phyloP scores from a whole-genome alignment of 1,139 yeast genomes.

The Saccharomyces pastorianus region DNA sequence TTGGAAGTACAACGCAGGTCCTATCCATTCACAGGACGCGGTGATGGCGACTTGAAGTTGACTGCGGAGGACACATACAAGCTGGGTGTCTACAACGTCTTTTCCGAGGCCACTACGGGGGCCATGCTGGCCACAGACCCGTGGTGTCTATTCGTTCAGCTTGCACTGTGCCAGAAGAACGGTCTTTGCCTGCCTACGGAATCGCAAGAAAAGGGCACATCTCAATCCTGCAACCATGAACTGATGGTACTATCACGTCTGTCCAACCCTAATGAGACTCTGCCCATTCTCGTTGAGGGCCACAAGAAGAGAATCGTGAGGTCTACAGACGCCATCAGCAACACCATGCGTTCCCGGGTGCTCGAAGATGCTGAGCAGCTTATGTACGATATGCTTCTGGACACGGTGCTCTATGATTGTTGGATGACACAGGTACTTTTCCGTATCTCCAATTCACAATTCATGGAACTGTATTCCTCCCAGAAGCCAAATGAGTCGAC shows the following conservation, averaged over 20 bases:
- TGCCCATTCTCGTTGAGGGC: conserved; percentile 13
- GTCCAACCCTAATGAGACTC: conserved; percentile 7
- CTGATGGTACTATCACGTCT: conserved; percentile 9
- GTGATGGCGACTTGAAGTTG: neutral
- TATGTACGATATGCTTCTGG: conserved; percentile 9
- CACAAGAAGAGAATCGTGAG: conserved; percentile 9
- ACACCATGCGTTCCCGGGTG: conserved; percentile 8
- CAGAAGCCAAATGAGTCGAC: neutral
- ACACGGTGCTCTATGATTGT: conserved; percentile 13
- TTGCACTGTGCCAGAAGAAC: conserved; percentile 14
- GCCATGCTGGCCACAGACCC: conserved; percentile 14
- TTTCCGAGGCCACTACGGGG: conserved; percentile 4
- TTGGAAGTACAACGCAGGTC: neutral
- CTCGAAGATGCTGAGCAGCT: conserved; percentile 4
- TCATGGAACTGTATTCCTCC: conserved; percentile 7
- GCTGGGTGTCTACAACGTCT: conserved; percentile 14
- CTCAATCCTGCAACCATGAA: neutral
- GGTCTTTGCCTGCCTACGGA: conserved; percentile 6
- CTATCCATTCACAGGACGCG: neutral
- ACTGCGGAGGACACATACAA: conserved; percentile 7
- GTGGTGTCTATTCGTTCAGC: conserved; percentile 14
- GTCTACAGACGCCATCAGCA: conserved; percentile 10
- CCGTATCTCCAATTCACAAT: conserved; percentile 3
- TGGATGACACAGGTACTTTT: conserved; percentile 9
- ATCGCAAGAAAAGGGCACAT: neutral